Base-by-base conservation (phyloP, 2,329 filamentous ascomycete species). In the Paracamarosporium sp. region DNA sequence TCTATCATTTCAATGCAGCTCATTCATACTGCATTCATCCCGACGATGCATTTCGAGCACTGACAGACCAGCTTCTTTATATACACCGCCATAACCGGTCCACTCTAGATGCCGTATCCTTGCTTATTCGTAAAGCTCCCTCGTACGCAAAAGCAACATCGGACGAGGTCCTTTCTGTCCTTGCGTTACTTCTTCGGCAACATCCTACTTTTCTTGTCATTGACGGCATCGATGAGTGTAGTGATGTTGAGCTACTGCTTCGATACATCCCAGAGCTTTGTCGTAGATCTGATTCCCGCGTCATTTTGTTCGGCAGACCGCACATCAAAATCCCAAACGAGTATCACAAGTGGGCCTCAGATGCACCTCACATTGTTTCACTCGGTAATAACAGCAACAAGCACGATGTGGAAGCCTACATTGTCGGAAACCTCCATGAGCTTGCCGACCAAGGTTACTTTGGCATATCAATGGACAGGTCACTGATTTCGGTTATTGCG, bases 391-490 rank as follows among this genome's bases (percentile, higher is more conserved):
- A 60, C 9, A 55, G 65, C 33, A 74, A 69, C 38, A 33, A 41
- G 13, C 36, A 51, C 13, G 64, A 69, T 22, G 67, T 72, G 11
- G 59, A 64, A 13, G 20, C 38, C 7, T 69, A 60, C 36, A 17
- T 73, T 4, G 53, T 45, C 7, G 57, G 61, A 33, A 62, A 64
- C 11, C 51, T 74, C n/a, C 60, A 62, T 24, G 59, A 56, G 8
- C 61, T 74, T 56, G 68, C 67, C 12, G 64, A 70, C 30, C 65
- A 71, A 56, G 71, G 71, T 5, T 73, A 62, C 52, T 73, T 72
- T 47, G 69, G 67, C 1, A 69, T 69, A 33, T 65, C 50, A 2
- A 66, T 72, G 64, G 65, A 72, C 41, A 64, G 64, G n/a, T 52
- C 52, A 1, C 50, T 68, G 3, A 66, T 72, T 27, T 25, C 59